Conservation (phyloP, 192 early-diverging fungal genomes). For the Coemansia sp. region DNA sequence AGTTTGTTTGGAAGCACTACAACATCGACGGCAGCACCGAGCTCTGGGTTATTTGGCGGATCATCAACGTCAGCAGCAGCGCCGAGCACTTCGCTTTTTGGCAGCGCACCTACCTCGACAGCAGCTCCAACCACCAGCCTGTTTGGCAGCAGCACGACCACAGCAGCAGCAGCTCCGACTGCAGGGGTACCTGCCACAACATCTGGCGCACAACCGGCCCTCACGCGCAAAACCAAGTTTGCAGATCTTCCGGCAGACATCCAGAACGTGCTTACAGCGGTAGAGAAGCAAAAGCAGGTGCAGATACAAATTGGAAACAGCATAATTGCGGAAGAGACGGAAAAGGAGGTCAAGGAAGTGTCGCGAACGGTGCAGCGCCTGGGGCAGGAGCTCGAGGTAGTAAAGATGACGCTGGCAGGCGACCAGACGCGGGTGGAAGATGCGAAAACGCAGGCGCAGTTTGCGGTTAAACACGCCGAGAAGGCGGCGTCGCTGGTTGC, state of each 20-base stretch:
- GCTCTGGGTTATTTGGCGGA: not conserved
- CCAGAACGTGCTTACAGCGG: slow-evolving; percentile 26
- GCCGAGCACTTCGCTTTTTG: not conserved
- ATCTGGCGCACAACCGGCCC: not conserved
- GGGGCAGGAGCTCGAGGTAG: slow-evolving; percentile 33
- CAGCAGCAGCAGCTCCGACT: not conserved
- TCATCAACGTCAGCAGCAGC: not conserved
- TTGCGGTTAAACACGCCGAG: slow-evolving; percentile 47
- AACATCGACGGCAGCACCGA: not conserved
- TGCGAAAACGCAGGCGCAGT: slow-evolving; percentile 19
- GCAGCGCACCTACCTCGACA: not conserved
- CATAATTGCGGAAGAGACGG: slow-evolving; percentile 38
- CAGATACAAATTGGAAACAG: slow-evolving; percentile 46
- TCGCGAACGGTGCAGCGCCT: slow-evolving; percentile 22
- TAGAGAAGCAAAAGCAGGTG: slow-evolving; percentile 45
- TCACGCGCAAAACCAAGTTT: slow-evolving; percentile 45
- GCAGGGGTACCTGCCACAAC: not conserved
- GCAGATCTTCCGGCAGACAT: slow-evolving; percentile 34
- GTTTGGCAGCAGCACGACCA: not conserved
- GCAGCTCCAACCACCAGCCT: slow-evolving; percentile 1
- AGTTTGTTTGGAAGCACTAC: slow-evolving; percentile 5
- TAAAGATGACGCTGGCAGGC: slow-evolving; percentile 30
- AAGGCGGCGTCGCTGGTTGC: slow-evolving; percentile 41
- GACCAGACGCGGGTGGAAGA: slow-evolving; percentile 40
- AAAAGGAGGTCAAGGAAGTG: slow-evolving; percentile 14